A percentile compares a stretch with the other conserved stretches of the same genome.
Conservation (phyloP, 257 asterid genomes). For the Gentiana macrophylla region DNA sequence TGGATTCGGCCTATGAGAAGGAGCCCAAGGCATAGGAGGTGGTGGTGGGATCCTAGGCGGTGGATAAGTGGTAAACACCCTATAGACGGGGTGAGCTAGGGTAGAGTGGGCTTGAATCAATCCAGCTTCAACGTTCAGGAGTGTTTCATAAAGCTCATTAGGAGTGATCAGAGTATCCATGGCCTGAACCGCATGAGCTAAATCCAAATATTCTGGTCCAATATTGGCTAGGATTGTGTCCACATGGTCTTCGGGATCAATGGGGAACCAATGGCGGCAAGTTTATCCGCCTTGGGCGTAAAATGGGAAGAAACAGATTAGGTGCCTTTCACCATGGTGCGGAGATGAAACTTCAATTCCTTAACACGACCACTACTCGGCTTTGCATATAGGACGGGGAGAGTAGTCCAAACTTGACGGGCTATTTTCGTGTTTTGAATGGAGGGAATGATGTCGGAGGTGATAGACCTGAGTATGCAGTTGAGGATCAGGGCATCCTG, state of each 20-base stretch:
- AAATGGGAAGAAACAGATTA: not conserved
- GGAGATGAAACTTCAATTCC: too few relatives aligned
- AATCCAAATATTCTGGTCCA: not conserved
- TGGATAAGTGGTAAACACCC: too few relatives aligned
- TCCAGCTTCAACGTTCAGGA: not conserved
- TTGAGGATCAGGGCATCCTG: not conserved
- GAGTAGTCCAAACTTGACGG: not conserved
- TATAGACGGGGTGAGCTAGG: too few relatives aligned
- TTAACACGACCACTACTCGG: not conserved
- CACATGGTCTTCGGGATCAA: slow-evolving; percentile 3
- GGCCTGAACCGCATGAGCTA: not conserved
- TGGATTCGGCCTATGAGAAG: too few relatives aligned
- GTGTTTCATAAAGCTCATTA: not conserved
- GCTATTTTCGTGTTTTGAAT: not conserved
- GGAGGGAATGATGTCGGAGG: not conserved
- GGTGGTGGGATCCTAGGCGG: too few relatives aligned
- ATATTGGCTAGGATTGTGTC: not conserved
- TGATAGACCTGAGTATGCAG: not conserved
- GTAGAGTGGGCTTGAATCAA: too few relatives aligned
- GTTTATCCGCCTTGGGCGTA: not conserved
- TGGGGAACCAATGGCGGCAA: not conserved
- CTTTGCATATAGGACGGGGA: not conserved
- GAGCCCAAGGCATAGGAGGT: too few relatives aligned
- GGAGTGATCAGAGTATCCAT: not conserved
- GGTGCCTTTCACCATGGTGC: not conserved